Evolutionary conservation across 169 alveolate genomes (phyloP).

Genomic region (Plasmodium cynomolgi): DNA sequence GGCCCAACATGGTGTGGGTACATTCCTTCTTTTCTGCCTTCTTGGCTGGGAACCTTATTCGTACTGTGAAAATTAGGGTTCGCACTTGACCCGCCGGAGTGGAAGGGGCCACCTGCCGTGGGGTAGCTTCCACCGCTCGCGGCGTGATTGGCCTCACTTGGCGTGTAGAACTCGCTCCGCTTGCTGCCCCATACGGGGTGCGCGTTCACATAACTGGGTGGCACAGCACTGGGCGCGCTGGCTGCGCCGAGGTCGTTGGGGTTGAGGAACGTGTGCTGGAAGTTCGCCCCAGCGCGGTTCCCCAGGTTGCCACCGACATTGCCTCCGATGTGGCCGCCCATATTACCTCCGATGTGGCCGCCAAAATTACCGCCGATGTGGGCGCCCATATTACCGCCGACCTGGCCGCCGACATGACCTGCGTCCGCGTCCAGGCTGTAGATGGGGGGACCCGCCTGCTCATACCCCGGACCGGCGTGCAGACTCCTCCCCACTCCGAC

Average conservation of each 20-base stretch:
- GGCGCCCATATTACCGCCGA: background rate
- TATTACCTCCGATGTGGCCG: background rate
- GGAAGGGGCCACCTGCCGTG: background rate
- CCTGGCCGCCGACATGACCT: background rate
- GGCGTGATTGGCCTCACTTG: background rate
- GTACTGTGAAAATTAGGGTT: background rate
- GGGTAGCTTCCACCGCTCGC: background rate
- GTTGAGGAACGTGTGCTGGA: background rate
- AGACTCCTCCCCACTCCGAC: background rate
- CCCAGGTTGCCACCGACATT: background rate
- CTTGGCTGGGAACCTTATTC: background rate
- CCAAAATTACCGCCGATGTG: background rate
- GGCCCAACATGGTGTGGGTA: background rate
- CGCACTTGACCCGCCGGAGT: background rate
- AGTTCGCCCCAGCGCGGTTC: background rate
- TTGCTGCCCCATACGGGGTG: constrained; percentile 34
- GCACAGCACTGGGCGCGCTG: background rate
- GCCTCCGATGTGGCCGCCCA: background rate
- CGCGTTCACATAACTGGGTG: background rate
- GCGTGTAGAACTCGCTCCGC: background rate
- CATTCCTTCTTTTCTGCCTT: background rate
- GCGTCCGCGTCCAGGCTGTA: background rate
- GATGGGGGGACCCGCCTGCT: background rate
- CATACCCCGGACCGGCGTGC: background rate
- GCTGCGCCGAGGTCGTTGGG: background rate